Evolutionary conservation across 192 early-diverging fungal species (phyloP), one percentile per base, ranked within the genome.

Genomic region (Chytriomyces hyalinus): DNA sequence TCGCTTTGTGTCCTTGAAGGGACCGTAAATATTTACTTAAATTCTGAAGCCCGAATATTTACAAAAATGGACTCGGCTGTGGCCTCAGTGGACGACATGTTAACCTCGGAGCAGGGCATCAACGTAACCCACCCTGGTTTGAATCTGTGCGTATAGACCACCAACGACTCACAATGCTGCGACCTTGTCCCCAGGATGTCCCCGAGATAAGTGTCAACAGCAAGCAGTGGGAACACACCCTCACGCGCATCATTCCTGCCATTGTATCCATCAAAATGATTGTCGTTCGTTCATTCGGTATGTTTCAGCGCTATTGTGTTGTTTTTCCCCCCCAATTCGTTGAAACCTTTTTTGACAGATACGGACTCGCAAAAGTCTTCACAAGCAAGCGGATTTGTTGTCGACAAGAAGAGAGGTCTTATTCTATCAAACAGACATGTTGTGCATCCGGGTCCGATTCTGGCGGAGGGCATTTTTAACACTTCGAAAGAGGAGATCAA

Each of bases 341-440:
- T 61, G 45, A 26, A 24, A 11, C 46, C 28, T 24, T 48, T 36
- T 13, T 28, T 60, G 50, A 28, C 51, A 86, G 92, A 93, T 77
- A 93, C 91, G 3, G 91, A 93, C 84, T 81, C 84, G 84, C 65
- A 76, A 49, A 84, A 90, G 45, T 88, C 88, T 4, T 92, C 90
- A 62, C 90, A 94, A 78, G 93, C 93, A 28, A 88, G 90, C 28
- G 93, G 93, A 11, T 94, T 94, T 77, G 88, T 94, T 72, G 92
- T 94, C 15, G 93, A 94, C 83, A 88, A 89, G 47, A 81, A 85
- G 76, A 81, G 84, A 22, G 92, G 92, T 26, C 84, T 85, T 47
- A 84, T 86, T 24, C 78, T 94, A 50, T 92, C 93, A 15, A 94
- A 94, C 75, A 78, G 91, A 73, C 91, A 89, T 73, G 84, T 88